Conservation (phyloP, 108 stramenopile genomes). For the Discostella pseudostelligera region DNA sequence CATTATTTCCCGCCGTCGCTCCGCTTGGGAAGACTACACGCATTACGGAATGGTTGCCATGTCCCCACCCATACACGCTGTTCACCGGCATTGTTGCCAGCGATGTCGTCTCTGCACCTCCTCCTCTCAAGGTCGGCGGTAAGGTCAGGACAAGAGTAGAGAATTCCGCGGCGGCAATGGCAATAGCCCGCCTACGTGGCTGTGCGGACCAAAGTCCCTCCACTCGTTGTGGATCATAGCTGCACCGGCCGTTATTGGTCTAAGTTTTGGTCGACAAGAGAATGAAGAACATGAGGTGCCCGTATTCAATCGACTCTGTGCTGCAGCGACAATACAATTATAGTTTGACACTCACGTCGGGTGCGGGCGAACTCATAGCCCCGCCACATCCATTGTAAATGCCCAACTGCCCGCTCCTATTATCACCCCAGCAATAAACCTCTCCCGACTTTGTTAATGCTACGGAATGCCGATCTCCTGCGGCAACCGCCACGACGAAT, state of each 20-base stretch:
- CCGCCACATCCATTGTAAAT: constrained; percentile 29
- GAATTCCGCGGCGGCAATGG: constrained; percentile 78
- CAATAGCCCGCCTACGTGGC: constrained; percentile 54
- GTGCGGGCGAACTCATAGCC: background rate
- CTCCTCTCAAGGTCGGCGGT: constrained; percentile 35
- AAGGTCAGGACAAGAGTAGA: constrained; percentile 67
- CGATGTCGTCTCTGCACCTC: constrained; percentile 14
- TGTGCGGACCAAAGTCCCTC: constrained; percentile 63
- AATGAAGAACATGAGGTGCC: background rate
- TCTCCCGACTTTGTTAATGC: constrained; percentile 69
- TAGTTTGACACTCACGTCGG: constrained; percentile 3
- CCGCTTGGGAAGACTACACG: constrained; percentile 57
- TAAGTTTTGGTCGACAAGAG: background rate
- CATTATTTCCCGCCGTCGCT: background rate
- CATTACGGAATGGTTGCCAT: constrained; percentile 73
- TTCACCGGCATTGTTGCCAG: constrained; percentile 59
- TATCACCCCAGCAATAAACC: constrained; percentile 87
- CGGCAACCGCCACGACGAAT: constrained; percentile 69
- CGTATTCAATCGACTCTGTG: background rate
- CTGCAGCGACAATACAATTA: background rate
- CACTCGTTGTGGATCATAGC: constrained; percentile 55
- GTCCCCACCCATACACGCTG: constrained; percentile 78
- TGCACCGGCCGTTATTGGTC: constrained; percentile 8
- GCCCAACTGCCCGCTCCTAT: constrained; percentile 74
- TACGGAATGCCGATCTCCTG: constrained; percentile 79